Base-by-base conservation (phyloP, 768 basidiomycete species). In the Lentinula sp. region DNA sequence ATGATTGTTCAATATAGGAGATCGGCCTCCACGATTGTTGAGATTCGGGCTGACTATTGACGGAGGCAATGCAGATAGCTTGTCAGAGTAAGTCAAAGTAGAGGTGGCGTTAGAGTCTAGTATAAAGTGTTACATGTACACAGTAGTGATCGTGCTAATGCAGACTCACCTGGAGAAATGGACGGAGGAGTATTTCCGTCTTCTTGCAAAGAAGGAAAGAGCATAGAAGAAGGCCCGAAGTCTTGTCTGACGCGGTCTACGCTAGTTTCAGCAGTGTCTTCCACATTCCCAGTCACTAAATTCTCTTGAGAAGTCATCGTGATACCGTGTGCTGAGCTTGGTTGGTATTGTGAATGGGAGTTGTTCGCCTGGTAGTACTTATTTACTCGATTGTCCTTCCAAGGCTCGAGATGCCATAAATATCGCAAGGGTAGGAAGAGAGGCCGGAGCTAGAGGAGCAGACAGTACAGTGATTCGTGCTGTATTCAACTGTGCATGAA, bases 61-160 rank as follows among this genome's bases (percentile, higher is more conserved):
- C 18, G 67, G 59, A 12, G 76, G 77, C 9, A 79, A 69, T 16
- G 74, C 77, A n/a, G 77, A 75, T 16, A 79, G 71, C 57, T 79
- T 79, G 65, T 79, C 77, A 9, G 78, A 79, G 18, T 72, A 75
- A 5, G 78, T 79, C 3, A 81, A 79, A 55, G 73, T 76, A 23
- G 46, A 20, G 1, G 77, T 74, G 18, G 64, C 62, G 28, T 74
- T 72, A 2, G 76, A 74, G 10, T 64, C 71, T 68, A 42, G 5
- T 6, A 54, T 28, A 16, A 13, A 49, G 28, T n/a, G 5, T 16
- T 36, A 49, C 8, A 33, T 13, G 20, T 54, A 48, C 16, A 20
- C 64, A 46, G 4, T 41, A 28, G 28, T 23, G 28, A 41, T 20
- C 3, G n/a, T 45, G 6, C 16, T n/a, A 18, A 33, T 28, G 10